These are phyloP conservation scores for Monosporascus sp. DNA, from an alignment of 2,329 filamentous ascomycete species.

Conservation along the genomic window DNA sequence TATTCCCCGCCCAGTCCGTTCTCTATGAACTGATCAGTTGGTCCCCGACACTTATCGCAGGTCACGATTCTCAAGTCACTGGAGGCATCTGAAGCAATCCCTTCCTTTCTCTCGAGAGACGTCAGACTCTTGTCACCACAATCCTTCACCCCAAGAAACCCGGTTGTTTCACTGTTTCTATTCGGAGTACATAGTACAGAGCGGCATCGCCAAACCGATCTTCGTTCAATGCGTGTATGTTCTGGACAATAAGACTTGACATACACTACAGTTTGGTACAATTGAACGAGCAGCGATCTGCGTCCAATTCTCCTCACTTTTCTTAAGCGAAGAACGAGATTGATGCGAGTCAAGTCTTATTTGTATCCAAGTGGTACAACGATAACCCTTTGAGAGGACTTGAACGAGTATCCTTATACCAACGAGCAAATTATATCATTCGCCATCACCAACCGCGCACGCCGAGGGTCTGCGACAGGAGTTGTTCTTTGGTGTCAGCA, in stretches of 20 bases:
- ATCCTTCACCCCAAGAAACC: constrained; percentile 24
- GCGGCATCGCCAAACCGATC: background rate
- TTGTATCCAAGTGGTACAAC: background rate
- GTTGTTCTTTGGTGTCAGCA: too few relatives aligned
- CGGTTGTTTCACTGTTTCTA: constrained; percentile 28
- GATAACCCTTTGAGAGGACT: background rate
- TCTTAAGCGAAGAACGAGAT: background rate
- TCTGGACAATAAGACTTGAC: background rate
- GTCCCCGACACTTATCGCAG: background rate
- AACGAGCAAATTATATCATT: background rate
- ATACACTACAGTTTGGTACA: background rate
- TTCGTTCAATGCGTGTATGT: background rate
- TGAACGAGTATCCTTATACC: background rate
- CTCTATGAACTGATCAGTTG: background rate
- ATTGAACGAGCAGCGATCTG: background rate
- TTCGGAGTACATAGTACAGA: constrained; percentile 14
- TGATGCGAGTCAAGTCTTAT: background rate
- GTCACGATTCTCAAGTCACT: background rate
- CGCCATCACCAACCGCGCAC: background rate
- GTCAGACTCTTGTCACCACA: constrained; percentile 10
- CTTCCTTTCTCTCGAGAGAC: constrained; percentile 11
- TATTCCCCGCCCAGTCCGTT: background rate
- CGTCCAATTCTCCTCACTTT: background rate
- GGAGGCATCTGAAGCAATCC: constrained; percentile 6
- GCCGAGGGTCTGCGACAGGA: too few relatives aligned